Conservation (phyloP, 164 flowering plant species). For the Aristolochia contorta region DNA sequence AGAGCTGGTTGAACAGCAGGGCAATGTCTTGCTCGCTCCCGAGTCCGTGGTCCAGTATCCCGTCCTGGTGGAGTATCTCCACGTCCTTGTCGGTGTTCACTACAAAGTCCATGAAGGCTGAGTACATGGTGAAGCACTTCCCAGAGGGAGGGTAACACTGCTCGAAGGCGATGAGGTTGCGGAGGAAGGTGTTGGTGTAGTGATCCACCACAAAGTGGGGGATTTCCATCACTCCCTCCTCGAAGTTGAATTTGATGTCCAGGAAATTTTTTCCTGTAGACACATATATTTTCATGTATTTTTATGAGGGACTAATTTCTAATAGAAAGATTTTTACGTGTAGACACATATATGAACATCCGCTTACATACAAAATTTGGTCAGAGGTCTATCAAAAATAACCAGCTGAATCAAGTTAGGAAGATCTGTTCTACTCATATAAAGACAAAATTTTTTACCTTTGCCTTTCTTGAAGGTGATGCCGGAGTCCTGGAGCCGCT, state of each 20-base stretch:
- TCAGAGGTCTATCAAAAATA: too few species aligned
- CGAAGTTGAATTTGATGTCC: not conserved
- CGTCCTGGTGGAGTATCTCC: not conserved
- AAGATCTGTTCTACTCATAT: too few species aligned
- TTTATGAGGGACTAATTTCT: too few species aligned
- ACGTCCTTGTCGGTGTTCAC: conserved; percentile 2
- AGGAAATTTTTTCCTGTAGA: not conserved
- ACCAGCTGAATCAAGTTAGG: too few species aligned
- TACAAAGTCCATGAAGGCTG: not conserved
- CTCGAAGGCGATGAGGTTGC: conserved; percentile 5
- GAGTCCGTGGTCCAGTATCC: conserved; percentile 1
- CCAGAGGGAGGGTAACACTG: not conserved
- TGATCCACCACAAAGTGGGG: not conserved
- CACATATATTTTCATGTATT: too few species aligned
- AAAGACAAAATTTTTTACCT: not conserved
- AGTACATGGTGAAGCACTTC: conserved; percentile 1
- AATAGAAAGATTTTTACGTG: too few species aligned
- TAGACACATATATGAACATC: too few species aligned
- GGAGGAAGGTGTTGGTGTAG: not conserved
- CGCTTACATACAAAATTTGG: too few species aligned
- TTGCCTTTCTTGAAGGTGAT: conserved; percentile 1
- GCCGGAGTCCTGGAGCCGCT: conserved; percentile 1
- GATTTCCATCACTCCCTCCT: conserved; percentile 1
- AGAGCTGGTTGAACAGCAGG: conserved; percentile 2
- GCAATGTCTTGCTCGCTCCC: conserved; percentile 4